Percentiles rank a stretch among this genome's conserved stretches.
Conservation (phyloP, 768 basidiomycete genomes). For the Arthromyces matolae region DNA sequence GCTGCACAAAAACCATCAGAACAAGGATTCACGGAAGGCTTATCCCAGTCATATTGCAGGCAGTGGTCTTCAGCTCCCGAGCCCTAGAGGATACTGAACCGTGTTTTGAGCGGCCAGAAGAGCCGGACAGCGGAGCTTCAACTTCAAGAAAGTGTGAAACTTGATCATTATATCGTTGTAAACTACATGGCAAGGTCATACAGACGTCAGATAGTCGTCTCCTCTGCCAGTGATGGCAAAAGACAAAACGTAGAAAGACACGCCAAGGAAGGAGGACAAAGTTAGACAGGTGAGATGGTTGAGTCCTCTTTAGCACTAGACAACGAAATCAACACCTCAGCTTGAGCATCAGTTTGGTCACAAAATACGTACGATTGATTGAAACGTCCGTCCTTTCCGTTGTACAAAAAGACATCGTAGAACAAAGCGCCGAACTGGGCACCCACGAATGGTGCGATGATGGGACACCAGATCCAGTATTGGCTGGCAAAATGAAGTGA, state of each 20-base stretch:
- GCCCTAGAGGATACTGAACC: no score
- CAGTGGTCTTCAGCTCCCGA: background rate
- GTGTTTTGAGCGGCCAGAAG: no score
- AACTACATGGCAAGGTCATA: background rate
- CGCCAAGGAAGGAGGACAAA: background rate
- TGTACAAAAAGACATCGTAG: conserved; percentile 62
- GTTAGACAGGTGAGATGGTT: background rate
- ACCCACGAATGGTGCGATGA: conserved; percentile 62
- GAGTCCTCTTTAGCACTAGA: background rate
- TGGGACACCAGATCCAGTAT: conserved; percentile 74
- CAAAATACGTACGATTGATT: conserved; percentile 41
- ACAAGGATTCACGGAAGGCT: no score
- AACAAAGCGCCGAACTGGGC: conserved; percentile 51
- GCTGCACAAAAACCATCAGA: no score
- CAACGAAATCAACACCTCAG: background rate
- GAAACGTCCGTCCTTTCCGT: conserved; percentile 49
- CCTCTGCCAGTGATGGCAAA: no score
- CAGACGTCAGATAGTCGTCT: no score
- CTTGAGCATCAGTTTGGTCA: background rate
- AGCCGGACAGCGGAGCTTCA: no score
- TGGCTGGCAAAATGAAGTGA: conserved; percentile 42
- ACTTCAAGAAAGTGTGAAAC: background rate
- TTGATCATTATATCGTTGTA: background rate
- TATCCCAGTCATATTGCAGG: background rate
- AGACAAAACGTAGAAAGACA: background rate